Evolutionary conservation across 192 early-diverging fungal genomes (phyloP), one percentile per base, ranked within the genome.

Genomic region (Rhizoclosmatium globosum): DNA sequence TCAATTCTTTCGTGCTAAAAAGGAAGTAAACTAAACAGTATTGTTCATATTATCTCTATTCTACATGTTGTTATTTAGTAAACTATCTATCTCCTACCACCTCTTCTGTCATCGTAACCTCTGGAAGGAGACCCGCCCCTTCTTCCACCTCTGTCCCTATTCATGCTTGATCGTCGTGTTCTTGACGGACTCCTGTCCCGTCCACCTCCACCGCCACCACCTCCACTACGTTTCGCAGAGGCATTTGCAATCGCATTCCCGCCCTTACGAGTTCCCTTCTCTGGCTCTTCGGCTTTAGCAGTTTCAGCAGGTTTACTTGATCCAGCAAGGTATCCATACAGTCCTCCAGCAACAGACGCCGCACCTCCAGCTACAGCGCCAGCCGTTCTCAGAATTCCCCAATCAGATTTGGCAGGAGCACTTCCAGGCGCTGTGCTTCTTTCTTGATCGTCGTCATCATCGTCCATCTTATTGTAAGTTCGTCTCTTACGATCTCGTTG

Each of bases 301-400:
- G 67, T 6, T 13, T 68, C 67, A 0, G 62, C 38, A 68, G 66
- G 39, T n/a, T 17, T 68, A 4, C 19, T 39, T 7, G 41, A 17
- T 2, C 74, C 74, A 47, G 64, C 74, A 53, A 76, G 66, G 41
- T 76, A 76, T 15, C 74, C 74, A 53, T 76, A 76, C 4, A 76
- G 62, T 9, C 74, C 74, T 23, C 64, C 64, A 38, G 74, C 74
- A 76, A 76, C 74, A 13, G 62, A 23, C 11, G 31, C 31, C 11
- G 38, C 64, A 65, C 64, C 64, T 23, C 64, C 64, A 38, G 74
- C 74, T 66, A 76, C 74, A 13, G 62, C 74, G 45, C 66, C 66
- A 15, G 46, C 74, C 6, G 74, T 76, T 19, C 64, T 15, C 61
- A 76, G 31, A 46, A 76, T 76, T 23, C 74, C 74, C 74, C 74